Percentiles rank a stretch among this genome's conserved stretches.
Conservation (phyloP, 139 green algal species). For the Mychonastes homosphaera region DNA sequence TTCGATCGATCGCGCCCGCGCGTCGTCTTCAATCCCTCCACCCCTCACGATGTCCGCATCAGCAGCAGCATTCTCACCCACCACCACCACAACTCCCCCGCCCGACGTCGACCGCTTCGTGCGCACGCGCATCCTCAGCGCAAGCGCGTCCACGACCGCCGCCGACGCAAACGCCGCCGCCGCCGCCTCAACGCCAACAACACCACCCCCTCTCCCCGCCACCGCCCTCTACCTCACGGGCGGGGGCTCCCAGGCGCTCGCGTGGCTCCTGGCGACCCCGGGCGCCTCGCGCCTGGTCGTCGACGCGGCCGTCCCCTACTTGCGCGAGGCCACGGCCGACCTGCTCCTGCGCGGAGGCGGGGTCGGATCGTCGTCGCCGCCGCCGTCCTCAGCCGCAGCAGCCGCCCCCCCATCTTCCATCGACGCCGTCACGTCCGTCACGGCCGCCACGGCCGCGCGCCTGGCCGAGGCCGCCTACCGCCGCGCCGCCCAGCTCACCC, state of each 20-base stretch:
- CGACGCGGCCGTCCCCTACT: slow-evolving; percentile 63
- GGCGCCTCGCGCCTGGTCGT: slow-evolving; percentile 68
- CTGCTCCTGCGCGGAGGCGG: slow-evolving; percentile 20
- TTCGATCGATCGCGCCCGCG: too few relatives aligned
- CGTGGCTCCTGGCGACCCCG: slow-evolving; percentile 62
- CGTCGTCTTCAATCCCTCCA: too few relatives aligned
- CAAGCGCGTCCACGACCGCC: too few relatives aligned
- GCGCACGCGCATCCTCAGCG: too few relatives aligned
- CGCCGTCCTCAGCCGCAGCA: not conserved
- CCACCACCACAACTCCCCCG: too few relatives aligned
- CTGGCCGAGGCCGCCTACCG: slow-evolving; percentile 59
- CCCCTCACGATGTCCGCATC: too few relatives aligned
- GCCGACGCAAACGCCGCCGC: too few relatives aligned
- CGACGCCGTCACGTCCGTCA: slow-evolving; percentile 32
- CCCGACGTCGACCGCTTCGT: too few relatives aligned
- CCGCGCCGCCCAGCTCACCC: slow-evolving; percentile 38
- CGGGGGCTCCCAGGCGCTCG: slow-evolving; percentile 45
- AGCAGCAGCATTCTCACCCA: too few relatives aligned
- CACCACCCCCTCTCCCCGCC: too few relatives aligned
- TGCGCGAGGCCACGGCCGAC: slow-evolving; percentile 29
- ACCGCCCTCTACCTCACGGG: slow-evolving; percentile 42
- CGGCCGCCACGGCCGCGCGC: slow-evolving; percentile 28
- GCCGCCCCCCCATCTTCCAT: not conserved
- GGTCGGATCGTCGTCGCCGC: not conserved
- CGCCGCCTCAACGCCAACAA: slow-evolving; percentile 31